These are phyloP conservation scores for Rhizomucor miehei DNA, from an alignment of 371 early-diverging fungal species.

Conservation along the genomic window DNA sequence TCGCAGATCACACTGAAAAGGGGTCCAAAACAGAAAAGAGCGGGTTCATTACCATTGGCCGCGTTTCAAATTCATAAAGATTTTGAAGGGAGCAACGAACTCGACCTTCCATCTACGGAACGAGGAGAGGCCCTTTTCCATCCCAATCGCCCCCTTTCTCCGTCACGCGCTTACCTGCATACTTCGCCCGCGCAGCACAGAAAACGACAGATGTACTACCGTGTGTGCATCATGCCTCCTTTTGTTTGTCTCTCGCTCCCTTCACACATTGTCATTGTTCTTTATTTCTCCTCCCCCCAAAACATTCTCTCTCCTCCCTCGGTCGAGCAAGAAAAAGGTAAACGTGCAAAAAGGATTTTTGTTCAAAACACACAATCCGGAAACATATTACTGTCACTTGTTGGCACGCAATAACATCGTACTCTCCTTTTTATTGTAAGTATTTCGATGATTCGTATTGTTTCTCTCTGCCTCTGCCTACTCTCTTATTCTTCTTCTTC, in stretches of 20 bases:
- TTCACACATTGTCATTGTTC: neutral
- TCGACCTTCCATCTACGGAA: neutral
- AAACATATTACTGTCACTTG: neutral
- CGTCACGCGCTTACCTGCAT: constrained; percentile 23
- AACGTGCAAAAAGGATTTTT: too few species aligned
- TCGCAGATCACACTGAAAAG: constrained; percentile 2
- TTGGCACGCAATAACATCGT: neutral
- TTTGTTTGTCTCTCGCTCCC: constrained; percentile 6
- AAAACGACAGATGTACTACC: constrained; percentile 15
- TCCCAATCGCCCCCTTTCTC: constrained; percentile 1
- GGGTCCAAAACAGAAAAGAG: too few species aligned
- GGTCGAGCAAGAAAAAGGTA: too few species aligned
- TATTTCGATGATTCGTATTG: neutral
- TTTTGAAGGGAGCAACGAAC: constrained; percentile 1
- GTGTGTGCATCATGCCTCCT: constrained; percentile 17
- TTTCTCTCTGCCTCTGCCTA: neutral
- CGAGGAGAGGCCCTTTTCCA: neutral
- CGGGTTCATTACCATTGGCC: constrained; percentile 9
- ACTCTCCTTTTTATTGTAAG: neutral
- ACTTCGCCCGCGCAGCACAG: constrained; percentile 20
- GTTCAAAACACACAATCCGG: too few species aligned
- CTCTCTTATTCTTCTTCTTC: neutral
- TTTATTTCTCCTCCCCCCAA: neutral
- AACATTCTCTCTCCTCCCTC: neutral
- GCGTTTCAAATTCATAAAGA: constrained; percentile 14